Evolutionary conservation across 2,329 filamentous ascomycete genomes (phyloP), one percentile per base, ranked within the genome.

Genomic region (Podosphaera xanthii): DNA sequence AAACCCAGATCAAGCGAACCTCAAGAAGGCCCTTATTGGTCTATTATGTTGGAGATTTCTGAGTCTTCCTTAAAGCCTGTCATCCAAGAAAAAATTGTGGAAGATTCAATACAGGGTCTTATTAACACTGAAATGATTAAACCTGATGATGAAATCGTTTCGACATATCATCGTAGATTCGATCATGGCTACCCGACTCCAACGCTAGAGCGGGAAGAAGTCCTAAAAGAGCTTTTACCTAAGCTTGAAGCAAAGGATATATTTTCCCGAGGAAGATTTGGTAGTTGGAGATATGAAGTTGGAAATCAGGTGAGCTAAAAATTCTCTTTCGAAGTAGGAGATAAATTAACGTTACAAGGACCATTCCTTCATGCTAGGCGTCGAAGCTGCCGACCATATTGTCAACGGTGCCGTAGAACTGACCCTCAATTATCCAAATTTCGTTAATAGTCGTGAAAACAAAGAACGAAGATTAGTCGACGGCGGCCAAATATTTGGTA

Each of bases 161-260:
- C 89, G 58, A 96, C 90, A 65, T 98, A 98, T 78, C 88, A 96
- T 80, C 88, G 92, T 74, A 83, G 86, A 73, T 98, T 98, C 73
- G 87, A 96, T 72, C 92, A 97, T 77, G 92, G 92, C 65, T 98
- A 98, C 78, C 92, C 92, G 62, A 98, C 92, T 14, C 92, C 92
- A 35, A 81, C 85, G 40, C 82, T 98, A 48, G 92, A 97, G 81
- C 87, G 92, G 73, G 92, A 98, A 73, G 90, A 87, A 65, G 89
- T 92, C 54, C 82, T 98, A 65, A 94, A 85, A 73, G 76, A 96
- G 75, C 82, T 98, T 59, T 83, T 98, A 58, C 92, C 92, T 68
- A 90, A 87, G 75, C 84, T 98, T 61, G 84, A 94, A 75, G 86
- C 82, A 63, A 82, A 87, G 77, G 91, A 83, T 70, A 98, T 98